phyloP scores from a whole-genome alignment of 352 stramenopile genomes.

The Globisporangium nodosum region DNA sequence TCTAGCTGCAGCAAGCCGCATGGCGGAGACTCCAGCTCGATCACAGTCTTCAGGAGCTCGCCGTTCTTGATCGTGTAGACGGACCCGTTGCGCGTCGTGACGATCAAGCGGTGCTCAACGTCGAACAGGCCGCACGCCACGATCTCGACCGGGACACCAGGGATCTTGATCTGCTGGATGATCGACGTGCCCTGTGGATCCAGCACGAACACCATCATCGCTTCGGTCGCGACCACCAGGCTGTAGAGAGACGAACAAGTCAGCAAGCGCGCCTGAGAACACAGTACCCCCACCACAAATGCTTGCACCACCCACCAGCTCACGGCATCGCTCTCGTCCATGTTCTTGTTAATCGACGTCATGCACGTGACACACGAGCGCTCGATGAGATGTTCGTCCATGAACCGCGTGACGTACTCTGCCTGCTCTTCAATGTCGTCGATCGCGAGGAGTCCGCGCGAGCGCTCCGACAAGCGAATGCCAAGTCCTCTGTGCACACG shows the following conservation, averaged over 20 bases:
- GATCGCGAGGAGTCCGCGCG: conserved; percentile 65
- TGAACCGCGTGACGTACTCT: conserved; percentile 76
- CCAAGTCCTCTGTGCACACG: conserved; percentile 38
- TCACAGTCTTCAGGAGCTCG: conserved; percentile 78
- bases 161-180: conserved; percentile 61
- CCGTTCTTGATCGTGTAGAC: conserved; percentile 92
- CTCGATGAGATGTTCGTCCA: conserved; percentile 73
- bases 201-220: conserved; percentile 69
- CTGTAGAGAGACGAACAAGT: conserved; percentile 12
- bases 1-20: conserved; percentile 75
- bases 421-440: conserved; percentile 80
- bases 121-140: conserved; percentile 66
- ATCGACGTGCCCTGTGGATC: conserved; percentile 73
- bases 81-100: conserved; percentile 80
- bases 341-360: conserved; percentile 86
- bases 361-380: conserved; percentile 81
- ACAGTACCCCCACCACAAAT: not conserved
- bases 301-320: conserved; percentile 41
- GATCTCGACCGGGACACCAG: conserved; percentile 70
- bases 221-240: conserved; percentile 86
- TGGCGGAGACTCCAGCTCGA: conserved; percentile 79
- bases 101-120: conserved; percentile 81
- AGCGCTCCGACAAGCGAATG: conserved; percentile 65
- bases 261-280: not conserved
- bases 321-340: conserved; percentile 75